Conservation (phyloP, 2,329 filamentous ascomycete species). For the Exophiala phaeomuriformis region DNA sequence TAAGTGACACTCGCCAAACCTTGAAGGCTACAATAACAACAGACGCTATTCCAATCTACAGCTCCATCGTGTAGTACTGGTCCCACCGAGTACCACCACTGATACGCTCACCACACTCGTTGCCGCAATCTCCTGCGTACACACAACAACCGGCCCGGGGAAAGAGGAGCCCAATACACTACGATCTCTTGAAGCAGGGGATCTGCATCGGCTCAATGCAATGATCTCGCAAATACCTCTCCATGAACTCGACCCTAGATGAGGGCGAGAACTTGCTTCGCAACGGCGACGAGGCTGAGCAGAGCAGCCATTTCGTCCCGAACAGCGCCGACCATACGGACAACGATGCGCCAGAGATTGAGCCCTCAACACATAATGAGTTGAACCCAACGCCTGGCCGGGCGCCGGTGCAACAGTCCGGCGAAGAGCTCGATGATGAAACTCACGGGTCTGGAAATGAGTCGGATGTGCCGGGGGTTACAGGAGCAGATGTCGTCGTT, state of each 20-base stretch:
- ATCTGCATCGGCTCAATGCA: conserved; percentile 8
- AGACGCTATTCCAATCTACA: no score
- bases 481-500: conserved; percentile 4
- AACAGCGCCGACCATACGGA: conserved; percentile 25
- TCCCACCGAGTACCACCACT: no score
- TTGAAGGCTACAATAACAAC: no score
- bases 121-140: no score
- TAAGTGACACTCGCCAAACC: no score
- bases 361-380: conserved; percentile 1
- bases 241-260: conserved; percentile 63
- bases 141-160: no score
- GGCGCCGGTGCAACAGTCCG: conserved; percentile 14
- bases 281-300: conserved; percentile 41
- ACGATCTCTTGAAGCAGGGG: not conserved
- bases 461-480: not conserved
- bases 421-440: conserved; percentile 20
- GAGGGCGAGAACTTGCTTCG: conserved; percentile 55
- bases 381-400: not conserved
- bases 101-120: no score
- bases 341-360: conserved; percentile 26
- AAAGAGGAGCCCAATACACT: no score
- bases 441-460: conserved; percentile 10
- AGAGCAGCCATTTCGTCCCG: conserved; percentile 32
- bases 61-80: no score
- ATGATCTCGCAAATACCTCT: conserved; percentile 31